Base-by-base conservation (phyloP, 176 grass and related monocot genomes). In the Hordeum marinum region DNA sequence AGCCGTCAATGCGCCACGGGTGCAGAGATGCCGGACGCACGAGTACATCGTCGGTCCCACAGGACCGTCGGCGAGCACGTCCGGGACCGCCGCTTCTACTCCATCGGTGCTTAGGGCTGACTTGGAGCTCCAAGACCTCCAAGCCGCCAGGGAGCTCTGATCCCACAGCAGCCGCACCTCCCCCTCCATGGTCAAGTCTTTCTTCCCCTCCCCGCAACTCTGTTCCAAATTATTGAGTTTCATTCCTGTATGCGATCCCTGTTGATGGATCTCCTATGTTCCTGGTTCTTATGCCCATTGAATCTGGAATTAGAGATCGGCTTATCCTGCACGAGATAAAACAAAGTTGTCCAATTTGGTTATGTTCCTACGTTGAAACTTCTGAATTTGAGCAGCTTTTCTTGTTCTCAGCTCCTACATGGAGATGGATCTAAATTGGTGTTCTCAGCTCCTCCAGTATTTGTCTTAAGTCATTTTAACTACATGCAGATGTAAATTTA, bases 241-340 rank as follows among this genome's bases (percentile, higher is more conserved):
- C 2, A 40, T 41, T 23, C 31, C 36, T 81, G n/a, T 58, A 3
- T 59, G 55, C 15, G 31, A 63, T 71, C 31, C 54, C 63, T 77
- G 24, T 58, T 73, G 79, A 86, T 73, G 54, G 75, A 66, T 87
- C 80, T 75, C 34, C 11, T 48, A 8, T 65, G 45, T 75, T 75
- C 40, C 59, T 65, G 15, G 31, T 55, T 79, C 42, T 61, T 76
- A 52, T 77, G 24, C 13, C 68, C 13, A 13, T 17, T 42, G 54
- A 63, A 78, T 90, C 79, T 82, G 54, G 42, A 86, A n/a, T 36
- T 37, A 59, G 46, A 6, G 55, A 78, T 72, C 79, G 66, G 32
- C 34, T 75, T 68, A 18, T 85, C 59, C 21, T 74, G 1, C 35
- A 36, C 35, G 7, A 36, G 24, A 25, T 14, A 9, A 18, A 9